Percentiles rank a stretch among this genome's conserved stretches.
Evolutionary conservation across 805 yeast genomes (phyloP).

Genomic region (Kazachstania africana): DNA sequence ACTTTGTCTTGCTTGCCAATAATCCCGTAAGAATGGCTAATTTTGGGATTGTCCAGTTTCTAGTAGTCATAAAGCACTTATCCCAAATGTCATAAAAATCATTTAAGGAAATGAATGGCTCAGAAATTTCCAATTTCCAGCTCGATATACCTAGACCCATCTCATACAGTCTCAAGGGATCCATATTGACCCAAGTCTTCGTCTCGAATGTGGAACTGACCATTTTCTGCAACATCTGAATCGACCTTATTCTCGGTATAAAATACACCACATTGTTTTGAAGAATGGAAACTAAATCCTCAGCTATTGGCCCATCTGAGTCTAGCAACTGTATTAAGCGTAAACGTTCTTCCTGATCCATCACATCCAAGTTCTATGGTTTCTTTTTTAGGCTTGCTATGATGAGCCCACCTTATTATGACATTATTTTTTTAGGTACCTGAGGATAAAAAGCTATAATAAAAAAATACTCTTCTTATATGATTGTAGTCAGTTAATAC

Average conservation of each 20-base stretch:
- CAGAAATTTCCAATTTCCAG: constrained; percentile 25
- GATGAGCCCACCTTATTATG: no score
- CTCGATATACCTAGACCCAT: constrained; percentile 12
- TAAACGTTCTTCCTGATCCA: no score
- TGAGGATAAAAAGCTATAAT: no score
- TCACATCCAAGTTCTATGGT: no score
- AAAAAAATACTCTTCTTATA: no score
- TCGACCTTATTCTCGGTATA: constrained; percentile 13
- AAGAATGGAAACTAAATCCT: constrained; percentile 3
- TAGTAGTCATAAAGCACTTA: constrained; percentile 6
- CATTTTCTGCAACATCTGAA: constrained; percentile 5
- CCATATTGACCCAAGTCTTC: constrained; percentile 3
- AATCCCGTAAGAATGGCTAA: constrained; percentile 18
- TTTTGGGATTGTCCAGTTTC: constrained; percentile 13
- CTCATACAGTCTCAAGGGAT: constrained; percentile 9
- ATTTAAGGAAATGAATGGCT: constrained; percentile 14
- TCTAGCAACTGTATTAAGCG: no score
- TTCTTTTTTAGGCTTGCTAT: no score
- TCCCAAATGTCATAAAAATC: constrained; percentile 19
- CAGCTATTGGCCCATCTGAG: no score
- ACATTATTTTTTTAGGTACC: no score
- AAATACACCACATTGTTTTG: constrained; percentile 20
- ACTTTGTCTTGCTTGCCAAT: constrained; percentile 10
- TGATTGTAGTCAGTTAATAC: no score
- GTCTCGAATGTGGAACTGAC: constrained; percentile 10